Evolutionary conservation across 2,329 filamentous ascomycete genomes (phyloP).

Genomic region (Fusarium subtropicale): DNA sequence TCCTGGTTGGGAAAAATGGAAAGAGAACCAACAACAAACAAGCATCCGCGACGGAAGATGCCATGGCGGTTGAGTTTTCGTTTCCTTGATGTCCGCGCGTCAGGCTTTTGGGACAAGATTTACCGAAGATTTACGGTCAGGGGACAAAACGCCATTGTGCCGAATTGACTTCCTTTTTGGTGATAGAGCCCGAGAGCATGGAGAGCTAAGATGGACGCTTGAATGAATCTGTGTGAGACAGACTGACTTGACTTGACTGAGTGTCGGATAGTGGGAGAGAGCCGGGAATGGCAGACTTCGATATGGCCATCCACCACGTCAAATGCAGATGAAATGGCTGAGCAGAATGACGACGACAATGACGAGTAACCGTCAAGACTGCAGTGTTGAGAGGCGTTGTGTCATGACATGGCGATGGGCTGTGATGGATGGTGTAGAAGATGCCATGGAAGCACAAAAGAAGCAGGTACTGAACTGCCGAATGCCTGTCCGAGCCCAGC

Average conservation of each 20-base stretch:
- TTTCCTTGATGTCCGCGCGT: slow-evolving; percentile 28
- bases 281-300: not conserved
- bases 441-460: slow-evolving; percentile 28
- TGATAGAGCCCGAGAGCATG: slow-evolving; percentile 22
- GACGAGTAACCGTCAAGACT: not conserved
- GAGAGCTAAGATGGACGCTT: slow-evolving; percentile 9
- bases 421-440: not conserved
- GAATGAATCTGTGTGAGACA: not conserved
- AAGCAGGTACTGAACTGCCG: slow-evolving; percentile 40
- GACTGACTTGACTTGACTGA: not conserved
- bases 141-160: slow-evolving; percentile 3
- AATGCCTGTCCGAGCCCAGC: slow-evolving; percentile 9
- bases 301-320: slow-evolving; percentile 5
- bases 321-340: slow-evolving; percentile 5
- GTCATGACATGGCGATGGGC: not conserved
- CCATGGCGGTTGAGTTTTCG: slow-evolving; percentile 37
- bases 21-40: not conserved
- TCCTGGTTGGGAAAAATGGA: not conserved
- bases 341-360: slow-evolving; percentile 38
- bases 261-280: slow-evolving; percentile 18
- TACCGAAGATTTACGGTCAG: slow-evolving; percentile 16
- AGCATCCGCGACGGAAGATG: not conserved
- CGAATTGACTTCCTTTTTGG: slow-evolving; percentile 33
- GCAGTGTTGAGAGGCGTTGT: not conserved
- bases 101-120: slow-evolving; percentile 5